Conservation (phyloP, 2,329 filamentous ascomycete species). For the Colletotrichum sp. region DNA sequence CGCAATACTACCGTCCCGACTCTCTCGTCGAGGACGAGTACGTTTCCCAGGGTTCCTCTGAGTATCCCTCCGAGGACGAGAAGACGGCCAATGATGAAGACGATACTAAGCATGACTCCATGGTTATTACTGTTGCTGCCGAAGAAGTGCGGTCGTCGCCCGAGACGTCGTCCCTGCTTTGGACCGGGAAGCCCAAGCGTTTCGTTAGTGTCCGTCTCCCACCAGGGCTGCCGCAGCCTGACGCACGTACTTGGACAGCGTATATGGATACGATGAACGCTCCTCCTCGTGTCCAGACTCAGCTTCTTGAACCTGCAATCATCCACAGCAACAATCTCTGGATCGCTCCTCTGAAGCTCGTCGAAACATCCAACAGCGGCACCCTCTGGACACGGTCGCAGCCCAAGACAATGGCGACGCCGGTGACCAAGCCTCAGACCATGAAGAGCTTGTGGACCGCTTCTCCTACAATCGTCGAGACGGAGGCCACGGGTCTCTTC, state of each 20-base stretch:
- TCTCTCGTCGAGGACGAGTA: conserved; percentile 33
- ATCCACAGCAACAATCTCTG: conserved; percentile 44
- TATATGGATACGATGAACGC: conserved; percentile 32
- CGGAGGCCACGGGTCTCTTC: conserved; percentile 25
- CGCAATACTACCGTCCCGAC: conserved; percentile 10
- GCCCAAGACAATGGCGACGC: not conserved
- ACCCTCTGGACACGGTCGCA: conserved; percentile 17
- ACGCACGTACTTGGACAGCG: conserved; percentile 38
- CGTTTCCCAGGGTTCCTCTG: conserved; percentile 32
- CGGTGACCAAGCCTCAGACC: not conserved
- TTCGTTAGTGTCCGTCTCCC: not conserved
- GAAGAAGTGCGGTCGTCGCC: conserved; percentile 20
- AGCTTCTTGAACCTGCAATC: conserved; percentile 28
- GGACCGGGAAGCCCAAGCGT: conserved; percentile 10
- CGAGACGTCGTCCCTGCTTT: conserved; percentile 6
- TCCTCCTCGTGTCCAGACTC: conserved; percentile 31
- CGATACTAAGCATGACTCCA: conserved; percentile 26
- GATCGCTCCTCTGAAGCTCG: conserved; percentile 17
- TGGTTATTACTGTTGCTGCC: conserved; percentile 37
- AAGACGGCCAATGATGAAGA: conserved; percentile 29
- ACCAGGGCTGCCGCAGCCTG: conserved; percentile 41
- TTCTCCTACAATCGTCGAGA: not conserved
- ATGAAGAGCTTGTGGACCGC: conserved; percentile 22
- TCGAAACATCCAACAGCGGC: not conserved
- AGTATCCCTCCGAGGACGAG: conserved; percentile 24